A percentile compares a stretch with the other conserved stretches of the same genome.
Conservation (phyloP, 1,284 basidiomycete genomes). For the Leccinum cinnamomeum region DNA sequence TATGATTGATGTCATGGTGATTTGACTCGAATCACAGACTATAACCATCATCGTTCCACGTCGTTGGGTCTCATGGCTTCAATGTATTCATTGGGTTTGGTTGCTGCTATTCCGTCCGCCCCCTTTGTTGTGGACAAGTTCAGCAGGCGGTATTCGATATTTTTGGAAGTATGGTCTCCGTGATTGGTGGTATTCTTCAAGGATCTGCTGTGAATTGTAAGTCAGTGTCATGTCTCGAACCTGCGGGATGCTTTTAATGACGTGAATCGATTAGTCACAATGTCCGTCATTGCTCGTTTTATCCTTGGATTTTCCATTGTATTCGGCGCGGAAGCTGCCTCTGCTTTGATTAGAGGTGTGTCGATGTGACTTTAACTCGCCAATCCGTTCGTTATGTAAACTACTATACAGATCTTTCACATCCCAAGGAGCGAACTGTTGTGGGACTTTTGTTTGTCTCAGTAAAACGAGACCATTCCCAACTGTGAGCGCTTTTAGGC, state of each 20-base stretch:
- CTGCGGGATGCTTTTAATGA: background rate
- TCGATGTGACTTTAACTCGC: too few species aligned
- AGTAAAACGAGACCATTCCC: background rate
- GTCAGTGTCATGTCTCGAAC: background rate
- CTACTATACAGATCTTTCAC: too few species aligned
- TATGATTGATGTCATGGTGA: background rate
- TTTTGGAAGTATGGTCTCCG: too few species aligned
- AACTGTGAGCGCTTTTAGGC: background rate
- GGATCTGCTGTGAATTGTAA: background rate
- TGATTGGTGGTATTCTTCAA: background rate
- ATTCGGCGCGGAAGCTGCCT: too few species aligned
- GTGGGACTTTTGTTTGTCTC: too few species aligned
- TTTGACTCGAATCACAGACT: background rate
- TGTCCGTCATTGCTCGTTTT: background rate
- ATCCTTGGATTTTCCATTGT: background rate
- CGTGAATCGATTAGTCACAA: background rate
- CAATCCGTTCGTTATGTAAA: background rate
- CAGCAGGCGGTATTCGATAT: too few species aligned
- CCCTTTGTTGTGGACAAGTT: too few species aligned
- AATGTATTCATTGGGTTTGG: background rate
- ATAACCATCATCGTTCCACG: background rate
- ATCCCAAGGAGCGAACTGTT: too few species aligned
- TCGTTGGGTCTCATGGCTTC: background rate
- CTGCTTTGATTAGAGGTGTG: too few species aligned
- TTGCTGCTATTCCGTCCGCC: too few species aligned